Conservation (phyloP, 2,329 filamentous ascomycete species). For the Diaporthe vaccinii region DNA sequence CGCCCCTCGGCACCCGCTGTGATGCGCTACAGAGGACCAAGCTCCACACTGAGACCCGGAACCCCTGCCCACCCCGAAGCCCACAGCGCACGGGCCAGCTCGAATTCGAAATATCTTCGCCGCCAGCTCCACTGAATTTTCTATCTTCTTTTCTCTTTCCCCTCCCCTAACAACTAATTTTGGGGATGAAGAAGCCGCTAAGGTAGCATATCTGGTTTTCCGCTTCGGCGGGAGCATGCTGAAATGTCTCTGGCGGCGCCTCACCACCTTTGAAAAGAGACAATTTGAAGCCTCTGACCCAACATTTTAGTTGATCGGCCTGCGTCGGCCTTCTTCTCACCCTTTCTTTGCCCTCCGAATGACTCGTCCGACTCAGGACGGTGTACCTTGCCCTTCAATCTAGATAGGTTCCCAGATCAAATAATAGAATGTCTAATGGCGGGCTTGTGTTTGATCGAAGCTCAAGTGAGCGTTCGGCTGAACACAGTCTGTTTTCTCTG, state of each 20-base stretch:
- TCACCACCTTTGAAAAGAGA: slow-evolving; percentile 73
- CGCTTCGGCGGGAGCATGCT: slow-evolving; percentile 69
- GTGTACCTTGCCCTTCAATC: neutral
- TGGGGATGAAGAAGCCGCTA: slow-evolving; percentile 82
- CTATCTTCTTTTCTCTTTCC: slow-evolving; percentile 47
- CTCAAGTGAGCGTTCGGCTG: slow-evolving; percentile 1
- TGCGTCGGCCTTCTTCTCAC: slow-evolving; percentile 46
- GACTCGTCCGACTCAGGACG: slow-evolving; percentile 25
- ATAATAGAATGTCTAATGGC: neutral
- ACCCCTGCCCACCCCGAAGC: neutral
- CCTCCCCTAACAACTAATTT: slow-evolving; percentile 79
- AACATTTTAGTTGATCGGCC: slow-evolving; percentile 53
- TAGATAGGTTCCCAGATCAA: slow-evolving; percentile 8
- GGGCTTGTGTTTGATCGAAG: neutral
- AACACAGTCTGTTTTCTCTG: neutral
- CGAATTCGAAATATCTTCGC: slow-evolving; percentile 31
- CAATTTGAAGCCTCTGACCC: slow-evolving; percentile 78
- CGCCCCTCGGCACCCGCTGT: slow-evolving; percentile 31
- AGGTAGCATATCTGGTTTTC: slow-evolving; percentile 67
- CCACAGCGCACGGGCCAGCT: slow-evolving; percentile 35
- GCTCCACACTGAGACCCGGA: neutral
- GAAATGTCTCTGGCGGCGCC: slow-evolving; percentile 73
- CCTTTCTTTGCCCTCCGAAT: slow-evolving; percentile 45
- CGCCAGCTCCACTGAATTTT: slow-evolving; percentile 31
- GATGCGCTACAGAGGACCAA: slow-evolving; percentile 10